Percentiles rank a stretch among this genome's conserved stretches.
Evolutionary conservation across 176 grass and related monocot species (phyloP).

Genomic region (Pontederia paniculata): DNA sequence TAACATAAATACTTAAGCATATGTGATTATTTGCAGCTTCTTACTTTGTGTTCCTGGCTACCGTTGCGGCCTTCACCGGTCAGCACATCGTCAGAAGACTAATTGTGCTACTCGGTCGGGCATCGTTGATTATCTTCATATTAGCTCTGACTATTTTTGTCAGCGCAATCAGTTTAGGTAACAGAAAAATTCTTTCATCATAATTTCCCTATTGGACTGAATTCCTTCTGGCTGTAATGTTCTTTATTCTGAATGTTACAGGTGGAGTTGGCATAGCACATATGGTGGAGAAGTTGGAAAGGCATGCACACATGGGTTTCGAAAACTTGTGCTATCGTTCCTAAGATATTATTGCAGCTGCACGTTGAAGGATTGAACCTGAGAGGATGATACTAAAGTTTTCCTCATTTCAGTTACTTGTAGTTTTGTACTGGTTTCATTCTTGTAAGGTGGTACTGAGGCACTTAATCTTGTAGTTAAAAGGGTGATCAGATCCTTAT

Average conservation of each 20-base stretch:
- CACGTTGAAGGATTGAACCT: too few species aligned
- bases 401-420: too few species aligned
- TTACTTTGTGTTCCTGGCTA: slow-evolving; percentile 12
- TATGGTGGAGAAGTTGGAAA: slow-evolving; percentile 16
- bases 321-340: slow-evolving; percentile 5
- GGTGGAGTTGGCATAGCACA: slow-evolving; percentile 16
- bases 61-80: slow-evolving; percentile 12
- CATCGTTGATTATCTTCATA: slow-evolving; percentile 13
- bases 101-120: slow-evolving; percentile 10
- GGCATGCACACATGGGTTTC: slow-evolving; percentile 13
- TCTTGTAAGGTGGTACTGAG: too few species aligned
- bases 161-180: slow-evolving; percentile 16
- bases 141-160: slow-evolving; percentile 15
- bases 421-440: too few species aligned
- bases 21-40: slow-evolving; percentile 1
- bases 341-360: background rate
- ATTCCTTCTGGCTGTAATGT: background rate
- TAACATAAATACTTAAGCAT: background rate
- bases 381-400: too few species aligned
- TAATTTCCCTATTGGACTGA: background rate
- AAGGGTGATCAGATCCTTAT: too few species aligned
- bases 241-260: background rate
- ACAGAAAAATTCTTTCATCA: too few species aligned
- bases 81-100: slow-evolving; percentile 14
- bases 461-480: too few species aligned